Evolutionary conservation across 2,329 filamentous ascomycete species (phyloP).

Genomic region (Aspergillus melleus): DNA sequence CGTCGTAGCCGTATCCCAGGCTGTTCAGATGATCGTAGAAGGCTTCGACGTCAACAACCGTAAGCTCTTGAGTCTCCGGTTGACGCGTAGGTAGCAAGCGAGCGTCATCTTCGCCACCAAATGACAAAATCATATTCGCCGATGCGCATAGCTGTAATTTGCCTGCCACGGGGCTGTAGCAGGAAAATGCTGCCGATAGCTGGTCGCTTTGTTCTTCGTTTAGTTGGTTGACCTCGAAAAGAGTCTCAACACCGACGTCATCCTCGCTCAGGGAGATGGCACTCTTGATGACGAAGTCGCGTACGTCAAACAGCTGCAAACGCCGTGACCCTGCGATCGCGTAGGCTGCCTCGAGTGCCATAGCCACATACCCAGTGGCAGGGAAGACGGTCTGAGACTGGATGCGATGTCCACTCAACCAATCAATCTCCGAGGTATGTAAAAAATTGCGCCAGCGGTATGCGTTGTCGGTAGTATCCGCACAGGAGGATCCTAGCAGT

Average conservation of each 20-base stretch:
- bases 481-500: slow-evolving; percentile 5
- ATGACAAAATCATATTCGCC: neutral
- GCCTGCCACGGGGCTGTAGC: neutral
- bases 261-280: slow-evolving; percentile 3
- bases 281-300: slow-evolving; percentile 1
- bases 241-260: neutral
- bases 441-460: slow-evolving; percentile 22
- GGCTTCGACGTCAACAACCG: neutral
- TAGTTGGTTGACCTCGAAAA: neutral
- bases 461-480: slow-evolving; percentile 5
- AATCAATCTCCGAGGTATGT: slow-evolving; percentile 18
- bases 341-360: slow-evolving; percentile 13
- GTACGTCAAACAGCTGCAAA: neutral
- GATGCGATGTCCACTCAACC: slow-evolving; percentile 27
- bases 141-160: neutral
- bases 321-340: neutral
- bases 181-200: neutral
- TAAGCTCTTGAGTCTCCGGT: neutral
- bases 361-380: slow-evolving; percentile 21
- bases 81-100: neutral
- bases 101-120: neutral
- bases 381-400: slow-evolving; percentile 26
- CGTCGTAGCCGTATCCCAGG: slow-evolving; percentile 4
- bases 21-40: slow-evolving; percentile 1
- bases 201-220: neutral